Evolutionary conservation across 225 moss, liverwort and hornwort genomes (phyloP).

Genomic region (Takakia lepidozioides): DNA sequence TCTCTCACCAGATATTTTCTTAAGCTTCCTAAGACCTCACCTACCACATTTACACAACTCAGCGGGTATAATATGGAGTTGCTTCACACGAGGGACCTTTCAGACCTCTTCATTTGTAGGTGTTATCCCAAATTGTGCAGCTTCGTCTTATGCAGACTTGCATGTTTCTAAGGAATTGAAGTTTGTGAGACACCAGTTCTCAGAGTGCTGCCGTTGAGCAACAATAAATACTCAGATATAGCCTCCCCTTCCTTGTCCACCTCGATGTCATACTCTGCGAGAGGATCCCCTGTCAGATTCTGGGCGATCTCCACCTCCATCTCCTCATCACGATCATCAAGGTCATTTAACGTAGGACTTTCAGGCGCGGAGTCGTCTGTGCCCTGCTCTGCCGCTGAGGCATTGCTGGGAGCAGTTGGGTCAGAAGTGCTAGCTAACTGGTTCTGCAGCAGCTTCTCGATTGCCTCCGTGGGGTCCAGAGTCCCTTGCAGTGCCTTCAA

Average conservation of each 20-base stretch:
- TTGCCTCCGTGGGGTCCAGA: conserved; percentile 36
- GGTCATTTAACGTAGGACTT: conserved; percentile 31
- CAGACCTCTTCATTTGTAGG: too few species aligned
- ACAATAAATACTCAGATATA: conserved; percentile 59
- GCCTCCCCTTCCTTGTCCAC: conserved; percentile 82
- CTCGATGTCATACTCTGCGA: conserved; percentile 90
- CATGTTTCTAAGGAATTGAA: too few species aligned
- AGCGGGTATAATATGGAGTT: too few species aligned
- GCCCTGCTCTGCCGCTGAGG: conserved; percentile 10
- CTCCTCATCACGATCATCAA: conserved; percentile 60
- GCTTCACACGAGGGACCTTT: too few species aligned
- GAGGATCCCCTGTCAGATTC: conserved; percentile 66
- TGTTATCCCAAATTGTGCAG: too few species aligned
- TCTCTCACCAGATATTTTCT: too few species aligned
- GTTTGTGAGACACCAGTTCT: too few species aligned
- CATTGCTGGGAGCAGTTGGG: conserved; percentile 3
- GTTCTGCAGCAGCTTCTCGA: conserved; percentile 42
- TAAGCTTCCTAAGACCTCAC: too few species aligned
- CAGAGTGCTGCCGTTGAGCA: conserved; percentile 43
- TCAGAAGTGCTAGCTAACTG: conserved; percentile 15
- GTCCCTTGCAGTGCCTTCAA: conserved; percentile 39
- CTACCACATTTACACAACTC: too few species aligned
- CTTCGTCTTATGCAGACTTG: too few species aligned
- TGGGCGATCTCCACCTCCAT: conserved; percentile 90
- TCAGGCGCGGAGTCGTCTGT: conserved; percentile 12